phyloP scores from a whole-genome alignment of 495 filamentous ascomycete species.

The Penicillium macrosclerotiorum region DNA sequence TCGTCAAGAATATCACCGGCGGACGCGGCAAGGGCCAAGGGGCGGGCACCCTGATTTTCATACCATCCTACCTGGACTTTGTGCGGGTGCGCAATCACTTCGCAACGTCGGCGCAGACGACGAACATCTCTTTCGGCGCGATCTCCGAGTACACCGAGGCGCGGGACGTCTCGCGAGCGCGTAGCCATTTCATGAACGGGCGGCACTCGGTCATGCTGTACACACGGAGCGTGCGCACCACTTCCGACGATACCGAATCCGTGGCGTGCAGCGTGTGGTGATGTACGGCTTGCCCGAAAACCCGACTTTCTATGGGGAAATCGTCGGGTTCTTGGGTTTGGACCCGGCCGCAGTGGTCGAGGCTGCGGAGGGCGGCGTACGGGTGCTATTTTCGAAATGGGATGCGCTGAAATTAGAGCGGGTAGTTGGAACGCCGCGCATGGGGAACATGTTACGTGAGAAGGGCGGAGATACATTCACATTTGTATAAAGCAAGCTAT shows the following conservation, averaged over 20 bases:
- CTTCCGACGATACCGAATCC: constrained; percentile 78
- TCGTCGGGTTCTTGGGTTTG: constrained; percentile 66
- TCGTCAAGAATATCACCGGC: constrained; percentile 56
- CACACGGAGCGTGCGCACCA: constrained; percentile 91
- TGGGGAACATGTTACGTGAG: constrained; percentile 66
- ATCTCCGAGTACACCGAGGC: constrained; percentile 84
- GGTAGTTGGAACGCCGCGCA: constrained; percentile 75
- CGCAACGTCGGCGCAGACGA: constrained; percentile 64
- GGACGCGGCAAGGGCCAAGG: constrained; percentile 37
- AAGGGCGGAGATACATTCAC: constrained; percentile 84
- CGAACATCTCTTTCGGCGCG: constrained; percentile 72
- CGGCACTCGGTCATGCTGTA: constrained; percentile 83
- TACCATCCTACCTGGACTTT: constrained; percentile 92
- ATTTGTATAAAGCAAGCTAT: constrained; percentile 45
- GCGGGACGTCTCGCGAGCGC: constrained; percentile 73
- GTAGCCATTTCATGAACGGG: constrained; percentile 82
- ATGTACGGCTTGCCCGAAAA: constrained; percentile 92
- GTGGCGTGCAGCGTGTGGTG: constrained; percentile 74
- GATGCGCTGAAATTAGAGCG: constrained; percentile 87
- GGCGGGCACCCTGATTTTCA: constrained; percentile 74
- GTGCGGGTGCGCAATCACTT: constrained; percentile 90
- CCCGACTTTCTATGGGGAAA: constrained; percentile 81
- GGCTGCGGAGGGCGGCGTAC: constrained; percentile 50
- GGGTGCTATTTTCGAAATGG: constrained; percentile 80
- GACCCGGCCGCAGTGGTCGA: constrained; percentile 36